phyloP scores from a whole-genome alignment of 1,139 yeast genomes.

The Magnusiomyces magnusii region DNA sequence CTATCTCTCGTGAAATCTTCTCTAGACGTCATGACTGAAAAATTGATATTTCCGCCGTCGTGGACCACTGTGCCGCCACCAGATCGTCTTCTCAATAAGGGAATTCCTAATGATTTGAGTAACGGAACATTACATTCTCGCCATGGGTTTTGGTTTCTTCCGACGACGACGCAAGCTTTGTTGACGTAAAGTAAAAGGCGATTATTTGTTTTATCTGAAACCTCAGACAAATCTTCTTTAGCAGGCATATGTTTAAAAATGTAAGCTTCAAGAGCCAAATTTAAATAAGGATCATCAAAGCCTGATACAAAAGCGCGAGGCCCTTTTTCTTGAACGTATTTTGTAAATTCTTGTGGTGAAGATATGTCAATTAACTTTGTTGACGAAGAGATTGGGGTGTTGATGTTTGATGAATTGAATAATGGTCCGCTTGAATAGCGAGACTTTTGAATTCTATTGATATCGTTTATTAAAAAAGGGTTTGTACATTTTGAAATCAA shows the following conservation, averaged over 20 bases:
- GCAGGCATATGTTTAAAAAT: constrained; percentile 60
- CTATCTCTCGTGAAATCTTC: constrained; percentile 55
- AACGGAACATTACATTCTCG: constrained; percentile 67
- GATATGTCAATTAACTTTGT: not conserved
- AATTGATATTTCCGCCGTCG: constrained; percentile 86
- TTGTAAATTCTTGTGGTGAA: constrained; percentile 7
- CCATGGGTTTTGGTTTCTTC: constrained; percentile 96
- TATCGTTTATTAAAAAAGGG: too few species aligned
- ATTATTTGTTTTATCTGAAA: constrained; percentile 32
- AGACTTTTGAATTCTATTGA: too few species aligned
- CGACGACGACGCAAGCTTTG: constrained; percentile 83
- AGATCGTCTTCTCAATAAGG: constrained; percentile 67
- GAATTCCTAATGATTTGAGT: constrained; percentile 49
- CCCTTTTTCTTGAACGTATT: constrained; percentile 6
- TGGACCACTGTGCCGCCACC: constrained; percentile 99
- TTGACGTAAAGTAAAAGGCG: constrained; percentile 69
- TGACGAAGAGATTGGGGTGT: too few species aligned
- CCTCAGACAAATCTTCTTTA: constrained; percentile 7
- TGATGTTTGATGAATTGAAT: too few species aligned
- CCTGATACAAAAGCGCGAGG: constrained; percentile 37
- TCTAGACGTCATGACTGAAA: constrained; percentile 69
- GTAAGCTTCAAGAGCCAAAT: constrained; percentile 77
- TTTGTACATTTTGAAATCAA: too few species aligned
- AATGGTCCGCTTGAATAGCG: too few species aligned
- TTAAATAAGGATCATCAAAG: constrained; percentile 59